Conservation (phyloP, 2,329 filamentous ascomycete genomes). For the Ciborinia camelliae region DNA sequence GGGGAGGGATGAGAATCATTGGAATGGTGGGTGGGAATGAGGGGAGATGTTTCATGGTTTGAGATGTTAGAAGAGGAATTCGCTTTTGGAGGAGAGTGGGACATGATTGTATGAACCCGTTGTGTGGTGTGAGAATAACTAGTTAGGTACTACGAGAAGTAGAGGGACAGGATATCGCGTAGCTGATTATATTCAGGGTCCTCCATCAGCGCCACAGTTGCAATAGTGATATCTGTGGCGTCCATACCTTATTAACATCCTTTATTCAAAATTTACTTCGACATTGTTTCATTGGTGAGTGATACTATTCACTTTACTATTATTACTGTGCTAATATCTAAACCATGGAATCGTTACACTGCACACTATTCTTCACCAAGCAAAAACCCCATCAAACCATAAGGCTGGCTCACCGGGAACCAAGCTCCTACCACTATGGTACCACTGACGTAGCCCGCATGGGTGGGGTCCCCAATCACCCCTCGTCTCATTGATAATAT, state of each 20-base stretch:
- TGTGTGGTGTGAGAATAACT: not conserved
- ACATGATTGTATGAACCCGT: not conserved
- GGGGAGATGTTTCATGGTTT: not conserved
- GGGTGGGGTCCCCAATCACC: not conserved
- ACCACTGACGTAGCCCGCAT: not conserved
- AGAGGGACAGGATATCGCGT: not conserved
- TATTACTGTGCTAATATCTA: too few relatives aligned
- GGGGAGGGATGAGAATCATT: not conserved
- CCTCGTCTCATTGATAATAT: too few relatives aligned
- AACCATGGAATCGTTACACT: too few relatives aligned
- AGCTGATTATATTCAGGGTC: not conserved
- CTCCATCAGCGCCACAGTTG: not conserved
- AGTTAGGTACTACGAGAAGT: not conserved
- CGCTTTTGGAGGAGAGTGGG: not conserved
- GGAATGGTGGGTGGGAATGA: not conserved
- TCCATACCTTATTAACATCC: not conserved
- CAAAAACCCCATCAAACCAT: not conserved
- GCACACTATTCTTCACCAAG: not conserved
- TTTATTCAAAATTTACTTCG: not conserved
- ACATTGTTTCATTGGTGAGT: not conserved
- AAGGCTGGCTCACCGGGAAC: not conserved
- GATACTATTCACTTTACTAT: fast-evolving
- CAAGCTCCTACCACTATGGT: not conserved
- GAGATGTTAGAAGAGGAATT: not conserved
- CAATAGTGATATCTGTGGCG: not conserved